Base-by-base conservation (phyloP, 352 stramenopile species). In the Pythium myriotylum region DNA sequence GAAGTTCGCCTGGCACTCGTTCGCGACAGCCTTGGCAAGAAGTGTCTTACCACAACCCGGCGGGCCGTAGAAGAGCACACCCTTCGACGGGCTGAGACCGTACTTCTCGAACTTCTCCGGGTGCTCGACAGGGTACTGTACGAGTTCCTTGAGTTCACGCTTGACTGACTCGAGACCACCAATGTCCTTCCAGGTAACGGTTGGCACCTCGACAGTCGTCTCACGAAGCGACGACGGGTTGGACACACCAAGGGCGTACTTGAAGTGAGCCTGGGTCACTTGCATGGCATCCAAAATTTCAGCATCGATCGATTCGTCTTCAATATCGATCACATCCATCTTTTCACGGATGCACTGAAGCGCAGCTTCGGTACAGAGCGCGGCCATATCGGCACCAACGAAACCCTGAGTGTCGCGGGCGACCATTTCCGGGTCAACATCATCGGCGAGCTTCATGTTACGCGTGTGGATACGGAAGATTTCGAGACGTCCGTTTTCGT, bases 301-400 rank as follows among this genome's bases (percentile, higher is more conserved):
- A 2, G 97, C 97, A 76, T 99, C 97, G 76, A 99, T 99, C 49
- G 88, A 94, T 62, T 99, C 97, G 56, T 99, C 97, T 67, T 99
- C 98, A 74, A 99, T 99, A 74, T 99, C 98, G 70, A 99, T 99
- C 53, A 99, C 88, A 76, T 99, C 97, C 97, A 99, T 99, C 89
- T 99, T 99, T 76, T 99, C 97, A 35, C 97, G 89, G 62, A 99
- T 99, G 72, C 97, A 99, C 80, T 99, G 96, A 80, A 99, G 94
- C 33, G 97, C 96, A 26, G 90, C 89, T 74, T 99, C 97, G 20
- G 97, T 99, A 84, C 97, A 99, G 37, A 99, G 84, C 9, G 97
- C 96, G 23, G 97, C 97, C 81, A 99, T 99, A 89, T 99, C 98
- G 13, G 97, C 97, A 67, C 97, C 97, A 19, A 99, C 97, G 71